Evolutionary conservation across 2,329 filamentous ascomycete species (phyloP), one percentile per base, ranked within the genome.

Genomic region (Fusarium chaquense): DNA sequence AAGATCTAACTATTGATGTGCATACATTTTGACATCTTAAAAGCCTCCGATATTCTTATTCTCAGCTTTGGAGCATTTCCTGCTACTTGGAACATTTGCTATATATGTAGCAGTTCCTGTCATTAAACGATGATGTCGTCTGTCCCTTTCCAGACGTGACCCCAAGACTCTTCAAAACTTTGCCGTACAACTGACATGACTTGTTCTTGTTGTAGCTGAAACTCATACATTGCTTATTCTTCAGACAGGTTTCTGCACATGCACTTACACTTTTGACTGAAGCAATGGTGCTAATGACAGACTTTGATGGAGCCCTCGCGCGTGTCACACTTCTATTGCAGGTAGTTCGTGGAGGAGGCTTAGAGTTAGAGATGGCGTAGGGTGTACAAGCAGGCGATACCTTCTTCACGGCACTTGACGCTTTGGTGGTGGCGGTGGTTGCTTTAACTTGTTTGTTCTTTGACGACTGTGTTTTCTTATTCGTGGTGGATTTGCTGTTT

Each of bases 161-260:
- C 3, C 22, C 13, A 3, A 62, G 59, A 18, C 24, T 24, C 10
- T 62, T 55, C 22, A 62, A 12, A 4, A 20, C 36, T n/a, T 46
- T 62, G 7, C 33, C 28, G 2, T 62, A 62, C 0, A 62, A 15
- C 1, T 41, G 57, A 32, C 59, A 62, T 3, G 24, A 9, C 5
- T 46, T 56, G 6, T 30, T 16, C 20, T 18, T 22, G 26, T 28
- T 28, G 15, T 55, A 55, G 5, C 35, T 43, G 5, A 66, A 66
- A 9, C 63, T 54, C 12, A 54, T 6, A 18, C 63, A 65, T 13
- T 55, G 36, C 13, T 11, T 28, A 6, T 32, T 65, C 30, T 65
- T 61, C 2, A 55, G 6, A 4, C 62, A 61, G 0, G n/a, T 40
- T 6, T 52, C 22, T 3, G 44, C 50, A 11, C 55, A 66, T 20